Evolutionary conservation across 2,329 filamentous ascomycete genomes (phyloP), one percentile per base, ranked within the genome.

Genomic region (Paraphaeosphaeria sporulosa): DNA sequence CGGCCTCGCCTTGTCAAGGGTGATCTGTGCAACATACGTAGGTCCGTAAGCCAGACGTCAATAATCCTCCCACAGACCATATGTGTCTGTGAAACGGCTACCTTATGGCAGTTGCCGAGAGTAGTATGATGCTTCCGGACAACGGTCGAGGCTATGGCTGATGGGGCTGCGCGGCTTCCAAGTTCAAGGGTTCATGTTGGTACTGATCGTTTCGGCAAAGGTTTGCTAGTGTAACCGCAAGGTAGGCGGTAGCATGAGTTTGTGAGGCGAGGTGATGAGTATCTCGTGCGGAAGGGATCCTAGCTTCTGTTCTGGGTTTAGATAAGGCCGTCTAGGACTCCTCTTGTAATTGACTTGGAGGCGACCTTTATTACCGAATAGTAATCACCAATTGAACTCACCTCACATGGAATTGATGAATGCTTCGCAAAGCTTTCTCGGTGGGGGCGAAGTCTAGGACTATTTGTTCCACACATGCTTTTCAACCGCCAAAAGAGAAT

Each of bases 241-340:
- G n/a, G 34, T 25, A 40, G 9, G 32, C 21, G 32, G 25, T 40
- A 40, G 48, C 34, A 38, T 51, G 19, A 51, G n/a, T 4, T 17
- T 40, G 19, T 23, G 32, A 38, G 23, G 44, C 27, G 27, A 23
- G 44, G 23, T 47, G 17, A 27, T 17, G 42, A 13, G 9, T 1
- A 12, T 51, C 32, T 51, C 48, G 48, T 30, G 48, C 48, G 48
- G 32, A n/a, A 51, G 21, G 19, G 5, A 47, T 51, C 10, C 10
- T 23, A 40, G 38, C 48, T 51, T 36, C 48, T 51, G 12, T 40
- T 51, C 48, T 25, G 12, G 48, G 48, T 23, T 51, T 51, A 51
- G 48, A n/a, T 51, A 51, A 51, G 48, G 48, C 48, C 7, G 48
- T 19, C 48, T 12, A 38, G 21, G 48, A n/a, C 32, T 30, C 10